Percentiles rank a stretch among this genome's conserved stretches.
phyloP scores from a whole-genome alignment of 2,329 filamentous ascomycete genomes.

The Xylariomycetidae sp. region DNA sequence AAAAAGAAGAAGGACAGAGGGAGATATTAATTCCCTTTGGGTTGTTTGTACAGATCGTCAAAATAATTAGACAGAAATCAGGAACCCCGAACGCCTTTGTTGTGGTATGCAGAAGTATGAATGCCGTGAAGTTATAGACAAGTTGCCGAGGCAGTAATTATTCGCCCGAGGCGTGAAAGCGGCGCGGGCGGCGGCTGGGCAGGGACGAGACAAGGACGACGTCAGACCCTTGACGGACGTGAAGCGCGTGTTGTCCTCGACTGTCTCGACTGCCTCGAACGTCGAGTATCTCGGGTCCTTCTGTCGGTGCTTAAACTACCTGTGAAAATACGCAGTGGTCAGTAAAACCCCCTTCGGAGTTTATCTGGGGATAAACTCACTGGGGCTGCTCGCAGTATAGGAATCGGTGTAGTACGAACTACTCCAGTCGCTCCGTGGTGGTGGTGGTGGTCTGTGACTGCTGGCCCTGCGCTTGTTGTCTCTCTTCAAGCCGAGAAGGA shows the following conservation, averaged over 20 bases:
- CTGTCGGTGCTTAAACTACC: slow-evolving; percentile 44
- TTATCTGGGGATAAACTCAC: slow-evolving; percentile 39
- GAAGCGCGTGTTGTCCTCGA: slow-evolving; percentile 21
- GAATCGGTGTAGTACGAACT: slow-evolving; percentile 52
- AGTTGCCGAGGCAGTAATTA: too few relatives aligned
- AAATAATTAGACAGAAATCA: too few relatives aligned
- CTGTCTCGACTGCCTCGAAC: slow-evolving; percentile 22
- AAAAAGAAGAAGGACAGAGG: too few relatives aligned
- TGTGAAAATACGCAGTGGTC: slow-evolving; percentile 23
- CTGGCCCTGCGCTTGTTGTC: slow-evolving; percentile 41
- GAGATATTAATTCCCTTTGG: too few relatives aligned
- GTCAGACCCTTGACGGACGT: slow-evolving; percentile 19
- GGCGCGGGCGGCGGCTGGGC: too few relatives aligned
- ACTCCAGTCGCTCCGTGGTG: slow-evolving; percentile 38
- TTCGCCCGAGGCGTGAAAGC: too few relatives aligned
- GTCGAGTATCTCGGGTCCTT: slow-evolving; percentile 27
- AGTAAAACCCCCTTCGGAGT: slow-evolving; percentile 20
- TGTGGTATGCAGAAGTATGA: too few relatives aligned
- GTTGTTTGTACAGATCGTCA: too few relatives aligned
- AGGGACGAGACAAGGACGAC: too few relatives aligned
- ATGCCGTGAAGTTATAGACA: too few relatives aligned
- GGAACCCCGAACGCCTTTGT: too few relatives aligned
- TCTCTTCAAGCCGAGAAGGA: slow-evolving; percentile 50
- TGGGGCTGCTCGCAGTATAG: slow-evolving; percentile 46
- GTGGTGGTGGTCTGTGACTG: slow-evolving; percentile 34